Percentiles rank a stretch among this genome's conserved stretches.
phyloP scores from a whole-genome alignment of 139 green algal species.

The Zygnema circumcarinatum region DNA sequence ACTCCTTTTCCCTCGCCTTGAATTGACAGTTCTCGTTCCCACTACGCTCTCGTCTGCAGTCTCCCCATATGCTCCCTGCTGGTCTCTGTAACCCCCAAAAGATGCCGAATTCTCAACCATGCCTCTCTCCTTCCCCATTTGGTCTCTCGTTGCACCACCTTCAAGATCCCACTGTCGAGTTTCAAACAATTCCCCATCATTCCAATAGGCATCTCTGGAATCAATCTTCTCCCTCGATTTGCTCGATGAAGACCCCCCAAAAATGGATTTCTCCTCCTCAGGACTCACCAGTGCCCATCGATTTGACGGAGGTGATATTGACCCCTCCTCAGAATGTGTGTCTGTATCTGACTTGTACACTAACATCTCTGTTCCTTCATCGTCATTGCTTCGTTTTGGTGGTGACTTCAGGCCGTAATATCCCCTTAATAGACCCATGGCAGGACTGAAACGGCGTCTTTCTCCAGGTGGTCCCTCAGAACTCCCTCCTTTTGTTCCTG shows the following conservation, averaged over 20 bases:
- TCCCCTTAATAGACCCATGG: constrained; percentile 14
- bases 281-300: neutral
- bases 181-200: neutral
- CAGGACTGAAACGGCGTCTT: neutral
- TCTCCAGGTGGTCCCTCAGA: neutral
- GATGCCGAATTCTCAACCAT: neutral
- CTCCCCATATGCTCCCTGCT: neutral
- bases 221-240: neutral
- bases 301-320: neutral
- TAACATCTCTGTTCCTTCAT: constrained; percentile 18
- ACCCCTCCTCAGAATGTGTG: neutral
- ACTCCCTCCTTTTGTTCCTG: neutral
- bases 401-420: constrained; percentile 20
- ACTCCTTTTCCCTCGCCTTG: neutral
- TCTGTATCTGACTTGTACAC: constrained; percentile 12
- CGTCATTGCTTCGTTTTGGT: neutral
- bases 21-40: neutral
- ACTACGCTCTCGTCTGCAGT: neutral
- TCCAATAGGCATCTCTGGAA: neutral
- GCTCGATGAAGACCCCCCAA: neutral
- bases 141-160: neutral
- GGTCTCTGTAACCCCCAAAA: neutral
- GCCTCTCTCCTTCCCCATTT: neutral
- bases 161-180: neutral
- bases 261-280: neutral